Base-by-base conservation (phyloP, 179 eudicot species). In the Heliamphora pulchella region DNA sequence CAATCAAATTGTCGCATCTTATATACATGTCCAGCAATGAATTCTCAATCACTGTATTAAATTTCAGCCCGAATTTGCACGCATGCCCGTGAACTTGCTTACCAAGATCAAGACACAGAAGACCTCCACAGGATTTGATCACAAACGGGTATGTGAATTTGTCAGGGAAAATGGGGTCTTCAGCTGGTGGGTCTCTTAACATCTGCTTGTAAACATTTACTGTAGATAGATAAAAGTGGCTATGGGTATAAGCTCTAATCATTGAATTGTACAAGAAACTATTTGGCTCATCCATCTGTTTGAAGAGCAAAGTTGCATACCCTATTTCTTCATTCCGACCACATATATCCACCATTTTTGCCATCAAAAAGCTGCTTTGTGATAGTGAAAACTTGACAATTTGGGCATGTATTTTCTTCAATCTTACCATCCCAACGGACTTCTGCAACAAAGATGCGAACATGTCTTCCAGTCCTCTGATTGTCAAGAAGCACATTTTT, bases 1-100 rank as follows among this genome's bases (percentile, higher is more conserved):
- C 82, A 7, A 15, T 44, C 58, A 88, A 64, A 55, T 78, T 55
- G 46, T 87, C 88, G 74, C 87, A 83, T 64, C 85, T 86, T 46
- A 84, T 48, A 78, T 86, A 88, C 91, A 90, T 85, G 77, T 92
- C 90, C 84, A 92, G 76, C 84, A 91, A 41, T 53, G 90, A 88
- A 74, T 87, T 91, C 46, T 86, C 82, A 46, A 89, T 81, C 50
- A 74, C 11, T 7, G 74, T 80, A 76, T 85, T 83, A 15, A 73
- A 67, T 9, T 54, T 81, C 47, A 82, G 75, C 80, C 93, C 90
- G 79, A 74, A 82, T 79, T 81, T 86, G 57, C 68, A 79, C 3
- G 83, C 80, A 78, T 84, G 88, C 76, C 86, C 89, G 64, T 88
- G 90, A 81, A 86, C 65, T 76, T 88, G 90, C 31, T 65, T 81